These are phyloP conservation scores for Aspergillus oerlinghausenensis DNA, from an alignment of 2,329 filamentous ascomycete genomes.

Conservation along the genomic window DNA sequence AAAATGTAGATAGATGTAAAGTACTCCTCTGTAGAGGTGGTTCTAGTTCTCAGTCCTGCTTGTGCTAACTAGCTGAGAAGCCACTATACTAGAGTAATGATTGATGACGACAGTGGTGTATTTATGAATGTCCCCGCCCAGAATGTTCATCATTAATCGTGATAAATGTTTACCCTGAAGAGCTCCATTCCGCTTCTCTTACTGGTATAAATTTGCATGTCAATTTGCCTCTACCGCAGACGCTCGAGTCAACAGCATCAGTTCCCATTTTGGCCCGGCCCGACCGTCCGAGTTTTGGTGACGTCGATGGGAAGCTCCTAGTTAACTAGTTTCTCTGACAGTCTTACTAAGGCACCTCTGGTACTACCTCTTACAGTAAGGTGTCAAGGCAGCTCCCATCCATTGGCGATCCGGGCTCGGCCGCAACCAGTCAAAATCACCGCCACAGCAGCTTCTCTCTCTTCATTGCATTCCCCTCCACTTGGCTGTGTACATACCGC, in stretches of 20 bases:
- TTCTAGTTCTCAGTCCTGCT: not conserved
- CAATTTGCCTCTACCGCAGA: not conserved
- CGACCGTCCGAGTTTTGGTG: not conserved
- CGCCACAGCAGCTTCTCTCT: not conserved
- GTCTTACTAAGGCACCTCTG: too few species aligned
- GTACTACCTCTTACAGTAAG: too few species aligned
- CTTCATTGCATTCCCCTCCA: not conserved
- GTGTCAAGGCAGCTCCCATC: not conserved
- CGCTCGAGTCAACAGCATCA: not conserved
- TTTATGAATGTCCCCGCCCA: not conserved
- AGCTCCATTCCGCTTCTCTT: not conserved
- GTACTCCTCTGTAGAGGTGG: not conserved
- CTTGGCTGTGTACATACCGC: not conserved
- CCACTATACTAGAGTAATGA: not conserved
- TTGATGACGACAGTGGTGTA: not conserved
- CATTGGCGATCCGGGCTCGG: conserved; percentile 5
- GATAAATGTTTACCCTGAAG: not conserved
- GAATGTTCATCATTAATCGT: not conserved
- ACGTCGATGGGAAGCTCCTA: conserved; percentile 1
- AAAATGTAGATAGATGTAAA: not conserved
- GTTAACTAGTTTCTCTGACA: too few species aligned
- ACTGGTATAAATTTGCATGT: not conserved
- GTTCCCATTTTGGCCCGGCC: not conserved
- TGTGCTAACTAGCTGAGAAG: not conserved
- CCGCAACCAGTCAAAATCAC: not conserved